A percentile compares a stretch with the other conserved stretches of the same genome.
Evolutionary conservation across 352 stramenopile species (phyloP).

Genomic region (Phytopythium delawarense): DNA sequence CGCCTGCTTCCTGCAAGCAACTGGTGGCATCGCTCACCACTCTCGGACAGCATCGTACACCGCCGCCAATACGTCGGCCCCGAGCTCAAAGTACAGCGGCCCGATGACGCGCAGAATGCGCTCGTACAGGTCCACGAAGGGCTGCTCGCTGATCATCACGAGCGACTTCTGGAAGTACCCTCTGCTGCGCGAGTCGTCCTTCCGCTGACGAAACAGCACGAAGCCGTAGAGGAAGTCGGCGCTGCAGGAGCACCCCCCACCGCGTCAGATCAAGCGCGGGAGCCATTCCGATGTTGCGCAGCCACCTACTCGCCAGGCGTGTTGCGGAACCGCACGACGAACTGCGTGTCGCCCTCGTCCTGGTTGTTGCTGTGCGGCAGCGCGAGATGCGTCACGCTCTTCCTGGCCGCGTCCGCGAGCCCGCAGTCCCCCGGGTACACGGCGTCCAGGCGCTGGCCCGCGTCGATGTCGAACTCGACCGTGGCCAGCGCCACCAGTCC

Average conservation of each 20-base stretch:
- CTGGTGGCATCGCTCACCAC: conserved; percentile 31
- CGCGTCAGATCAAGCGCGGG: neutral
- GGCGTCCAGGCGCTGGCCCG: conserved; percentile 64
- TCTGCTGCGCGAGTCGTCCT: conserved; percentile 55
- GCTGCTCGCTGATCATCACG: conserved; percentile 67
- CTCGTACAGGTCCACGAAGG: conserved; percentile 79
- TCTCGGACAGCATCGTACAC: conserved; percentile 68
- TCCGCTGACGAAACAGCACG: conserved; percentile 82
- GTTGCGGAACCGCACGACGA: conserved; percentile 67
- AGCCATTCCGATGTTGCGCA: conserved; percentile 7
- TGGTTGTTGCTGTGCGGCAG: conserved; percentile 87
- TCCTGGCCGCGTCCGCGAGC: conserved; percentile 46
- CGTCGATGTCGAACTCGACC: conserved; percentile 81
- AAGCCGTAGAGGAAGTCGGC: conserved; percentile 69
- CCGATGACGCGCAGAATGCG: conserved; percentile 63
- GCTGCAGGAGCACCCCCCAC: conserved; percentile 11
- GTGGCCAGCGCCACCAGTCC: conserved; percentile 60
- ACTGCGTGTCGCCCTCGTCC: conserved; percentile 84
- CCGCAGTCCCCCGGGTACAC: conserved; percentile 42
- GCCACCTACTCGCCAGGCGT: conserved; percentile 22
- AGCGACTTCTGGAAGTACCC: conserved; percentile 85
- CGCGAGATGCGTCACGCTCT: conserved; percentile 68
- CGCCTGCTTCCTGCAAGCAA: conserved; percentile 3
- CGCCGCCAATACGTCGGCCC: conserved; percentile 57
- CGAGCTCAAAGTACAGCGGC: conserved; percentile 76